phyloP scores from a whole-genome alignment of 139 green algal species.

The Gonium pectorale region DNA sequence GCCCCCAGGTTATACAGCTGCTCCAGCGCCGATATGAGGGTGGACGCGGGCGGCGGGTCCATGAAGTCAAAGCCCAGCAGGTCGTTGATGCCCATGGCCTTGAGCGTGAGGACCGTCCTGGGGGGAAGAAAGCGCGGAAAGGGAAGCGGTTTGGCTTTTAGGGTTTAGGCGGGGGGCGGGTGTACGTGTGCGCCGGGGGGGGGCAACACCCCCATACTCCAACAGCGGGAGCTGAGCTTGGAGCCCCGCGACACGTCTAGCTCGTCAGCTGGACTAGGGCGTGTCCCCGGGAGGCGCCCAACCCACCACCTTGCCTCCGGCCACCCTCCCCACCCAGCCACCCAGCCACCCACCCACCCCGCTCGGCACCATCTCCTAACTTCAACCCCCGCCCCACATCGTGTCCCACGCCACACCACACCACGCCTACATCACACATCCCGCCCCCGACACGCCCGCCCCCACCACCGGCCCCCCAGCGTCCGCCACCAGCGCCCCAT shows the following conservation, averaged over 20 bases:
- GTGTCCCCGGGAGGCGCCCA: too few species aligned
- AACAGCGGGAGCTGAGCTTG: too few species aligned
- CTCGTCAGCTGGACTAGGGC: too few species aligned
- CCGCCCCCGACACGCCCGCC: background rate
- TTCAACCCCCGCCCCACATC: too few species aligned
- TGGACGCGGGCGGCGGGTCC: slow-evolving; percentile 92
- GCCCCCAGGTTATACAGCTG: slow-evolving; percentile 97
- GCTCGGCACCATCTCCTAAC: too few species aligned
- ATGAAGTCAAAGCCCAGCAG: slow-evolving; percentile 99
- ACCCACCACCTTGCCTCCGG: too few species aligned
- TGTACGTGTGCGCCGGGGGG: background rate
- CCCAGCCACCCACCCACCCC: too few species aligned
- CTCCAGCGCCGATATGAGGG: slow-evolving; percentile 88
- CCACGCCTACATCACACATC: background rate
- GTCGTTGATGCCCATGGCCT: slow-evolving; percentile 99
- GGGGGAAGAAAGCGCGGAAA: background rate
- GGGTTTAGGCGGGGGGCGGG: background rate
- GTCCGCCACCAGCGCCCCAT: background rate
- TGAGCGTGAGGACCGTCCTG: slow-evolving; percentile 88
- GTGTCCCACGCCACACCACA: too few species aligned
- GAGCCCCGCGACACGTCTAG: too few species aligned
- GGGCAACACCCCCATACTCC: too few species aligned
- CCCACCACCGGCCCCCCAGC: background rate
- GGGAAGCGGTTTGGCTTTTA: background rate
- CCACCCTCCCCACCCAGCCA: too few species aligned